Base-by-base conservation (phyloP, 805 yeast species). In the Ogataea allantospora region DNA sequence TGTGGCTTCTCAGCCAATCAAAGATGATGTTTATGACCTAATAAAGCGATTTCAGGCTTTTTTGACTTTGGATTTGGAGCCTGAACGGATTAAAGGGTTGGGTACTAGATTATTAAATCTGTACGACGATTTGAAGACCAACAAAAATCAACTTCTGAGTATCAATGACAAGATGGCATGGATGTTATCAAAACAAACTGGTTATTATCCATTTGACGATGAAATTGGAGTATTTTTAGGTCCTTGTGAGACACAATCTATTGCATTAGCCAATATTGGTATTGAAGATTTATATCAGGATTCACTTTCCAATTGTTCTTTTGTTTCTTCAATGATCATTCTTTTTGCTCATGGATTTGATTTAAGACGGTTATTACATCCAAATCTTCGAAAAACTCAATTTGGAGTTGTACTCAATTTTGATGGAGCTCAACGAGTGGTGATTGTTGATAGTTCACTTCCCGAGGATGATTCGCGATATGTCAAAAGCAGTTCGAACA, bases 321-420 rank as follows among this genome's bases (percentile, higher is more conserved):
- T 86, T 53, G 85, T 86, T 3, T 78, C 88, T 2, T 68, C 89
- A 0, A 51, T 85, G 11, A 62, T 83, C 11, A 74, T 86, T 1
- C 59, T 80, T 1, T 53, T 66, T 0, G 57, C 59, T 15, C 54
- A 22, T 44, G 53, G 34, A 34, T 6, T 44, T 57, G 37, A 46
- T 48, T 30, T 55, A 54, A 34, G 42, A 51, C 37, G 45, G 58
- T 60, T 53, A 50, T 24, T 40, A 66, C 52, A 6, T 46, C 43
- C 38, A 35, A 43, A 3, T 44, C 60, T 1, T 47, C 63, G 44
- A 22, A 58, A 35, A 33, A 48, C 46, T 21, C 36, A 38, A 43
- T 12, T 57, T 51, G 61, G 58, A 1, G 70, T 78, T 2, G 52
- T 51, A 7, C 54, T 83, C 2, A 45, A 53, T 20, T 63, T 80